Evolutionary conservation across 2,329 filamentous ascomycete species (phyloP).

Genomic region (Trichoderma hamatum): DNA sequence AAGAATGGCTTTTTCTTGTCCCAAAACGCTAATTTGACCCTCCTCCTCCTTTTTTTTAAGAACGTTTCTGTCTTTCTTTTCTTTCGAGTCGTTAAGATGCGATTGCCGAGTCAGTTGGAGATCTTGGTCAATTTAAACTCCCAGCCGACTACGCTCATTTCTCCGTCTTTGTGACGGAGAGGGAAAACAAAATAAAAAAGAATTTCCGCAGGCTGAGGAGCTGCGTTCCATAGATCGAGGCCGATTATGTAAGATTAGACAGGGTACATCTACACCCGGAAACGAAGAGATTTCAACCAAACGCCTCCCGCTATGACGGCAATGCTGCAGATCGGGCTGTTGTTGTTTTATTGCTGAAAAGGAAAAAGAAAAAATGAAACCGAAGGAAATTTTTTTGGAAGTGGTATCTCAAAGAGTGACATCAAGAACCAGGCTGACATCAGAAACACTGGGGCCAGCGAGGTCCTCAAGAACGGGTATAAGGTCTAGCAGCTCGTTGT

Average conservation of each 20-base stretch:
- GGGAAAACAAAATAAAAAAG: constrained; percentile 1
- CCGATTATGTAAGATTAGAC: constrained; percentile 56
- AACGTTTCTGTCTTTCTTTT: constrained; percentile 35
- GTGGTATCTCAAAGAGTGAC: constrained; percentile 67
- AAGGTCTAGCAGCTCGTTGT: constrained; percentile 96
- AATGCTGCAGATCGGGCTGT: constrained; percentile 44
- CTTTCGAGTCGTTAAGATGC: constrained; percentile 41
- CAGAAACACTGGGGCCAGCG: constrained; percentile 82
- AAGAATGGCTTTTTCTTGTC: constrained; percentile 33
- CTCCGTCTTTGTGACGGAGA: constrained; percentile 17
- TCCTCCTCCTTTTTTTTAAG: constrained; percentile 27
- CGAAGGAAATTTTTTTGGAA: constrained; percentile 31
- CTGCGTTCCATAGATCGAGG: constrained; percentile 27
- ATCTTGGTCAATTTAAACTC: constrained; percentile 25
- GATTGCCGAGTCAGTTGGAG: constrained; percentile 37
- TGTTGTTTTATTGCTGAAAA: constrained; percentile 39
- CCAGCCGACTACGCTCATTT: constrained; percentile 24
- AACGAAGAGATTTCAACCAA: constrained; percentile 51
- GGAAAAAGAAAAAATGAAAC: constrained; percentile 34
- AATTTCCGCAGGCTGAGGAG: constrained; percentile 14
- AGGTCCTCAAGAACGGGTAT: constrained; percentile 98
- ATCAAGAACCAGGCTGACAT: constrained; percentile 97
- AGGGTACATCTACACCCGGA: constrained; percentile 56
- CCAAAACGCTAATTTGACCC: constrained; percentile 15
- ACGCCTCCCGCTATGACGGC: constrained; percentile 60